These are phyloP conservation scores for Alternaria solani DNA, from an alignment of 2,329 filamentous ascomycete species.

Conservation along the genomic window DNA sequence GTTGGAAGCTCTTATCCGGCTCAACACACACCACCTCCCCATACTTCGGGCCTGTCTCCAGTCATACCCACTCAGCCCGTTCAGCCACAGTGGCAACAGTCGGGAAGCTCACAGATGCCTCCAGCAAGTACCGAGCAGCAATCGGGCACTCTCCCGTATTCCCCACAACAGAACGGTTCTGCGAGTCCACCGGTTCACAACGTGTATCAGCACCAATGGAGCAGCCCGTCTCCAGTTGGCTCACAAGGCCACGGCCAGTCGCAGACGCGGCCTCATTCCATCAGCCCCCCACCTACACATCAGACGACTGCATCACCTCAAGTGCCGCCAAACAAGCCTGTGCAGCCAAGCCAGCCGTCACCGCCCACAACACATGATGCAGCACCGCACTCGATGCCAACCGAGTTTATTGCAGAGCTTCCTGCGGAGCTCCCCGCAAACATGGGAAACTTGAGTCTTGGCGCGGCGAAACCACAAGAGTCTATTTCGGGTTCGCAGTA, in stretches of 20 bases:
- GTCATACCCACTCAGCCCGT: slow-evolving; percentile 14
- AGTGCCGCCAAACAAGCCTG: slow-evolving; percentile 15
- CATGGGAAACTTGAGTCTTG: slow-evolving; percentile 35
- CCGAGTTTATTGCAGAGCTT: slow-evolving; percentile 46
- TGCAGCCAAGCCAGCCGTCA: slow-evolving; percentile 21
- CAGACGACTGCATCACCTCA: slow-evolving; percentile 19
- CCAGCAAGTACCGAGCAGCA: slow-evolving; percentile 13
- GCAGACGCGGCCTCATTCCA: slow-evolving; percentile 18
- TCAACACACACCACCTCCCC: slow-evolving; percentile 19
- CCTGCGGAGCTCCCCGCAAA: slow-evolving; percentile 48
- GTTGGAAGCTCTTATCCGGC: slow-evolving; percentile 24
- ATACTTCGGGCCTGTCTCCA: slow-evolving; percentile 20
- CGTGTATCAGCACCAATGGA: slow-evolving; percentile 41
- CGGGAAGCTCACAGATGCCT: slow-evolving; percentile 7
- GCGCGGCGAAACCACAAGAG: slow-evolving; percentile 24
- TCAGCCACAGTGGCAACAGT: slow-evolving; percentile 19
- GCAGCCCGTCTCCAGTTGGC: slow-evolving; percentile 21
- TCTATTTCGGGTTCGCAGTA: slow-evolving; percentile 28
- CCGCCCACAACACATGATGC: slow-evolving; percentile 21
- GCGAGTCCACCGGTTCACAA: slow-evolving; percentile 19
- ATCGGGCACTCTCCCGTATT: slow-evolving; percentile 15
- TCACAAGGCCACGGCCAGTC: slow-evolving; percentile 12
- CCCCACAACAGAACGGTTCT: slow-evolving; percentile 22
- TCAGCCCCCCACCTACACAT: slow-evolving; percentile 32
- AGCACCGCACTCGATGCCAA: slow-evolving; percentile 11